These are phyloP conservation scores for Urtica urens DNA, from an alignment of 306 rosid genomes.

Conservation along the genomic window DNA sequence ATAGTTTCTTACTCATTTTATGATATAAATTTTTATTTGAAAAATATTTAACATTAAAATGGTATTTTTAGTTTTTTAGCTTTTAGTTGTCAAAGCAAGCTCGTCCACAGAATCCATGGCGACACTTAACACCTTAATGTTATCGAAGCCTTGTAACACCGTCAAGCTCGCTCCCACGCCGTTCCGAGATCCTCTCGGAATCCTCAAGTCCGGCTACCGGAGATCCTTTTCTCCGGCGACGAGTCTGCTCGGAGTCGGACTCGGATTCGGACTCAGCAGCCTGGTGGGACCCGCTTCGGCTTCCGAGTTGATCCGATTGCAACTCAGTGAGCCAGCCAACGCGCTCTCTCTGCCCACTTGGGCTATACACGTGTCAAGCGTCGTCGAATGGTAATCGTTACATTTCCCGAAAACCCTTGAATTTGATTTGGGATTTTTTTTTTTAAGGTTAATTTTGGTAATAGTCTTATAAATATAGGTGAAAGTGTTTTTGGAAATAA, in stretches of 20 bases:
- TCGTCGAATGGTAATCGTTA: conserved; percentile 50
- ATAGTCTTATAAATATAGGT: too few species aligned
- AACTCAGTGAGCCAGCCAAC: conserved; percentile 65
- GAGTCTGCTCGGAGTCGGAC: conserved; percentile 42
- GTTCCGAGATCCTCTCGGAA: conserved; percentile 10
- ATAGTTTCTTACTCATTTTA: too few species aligned
- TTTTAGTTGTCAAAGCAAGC: too few species aligned
- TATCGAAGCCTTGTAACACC: conserved; percentile 10
- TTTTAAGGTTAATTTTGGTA: not conserved
- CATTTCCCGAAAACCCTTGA: not conserved
- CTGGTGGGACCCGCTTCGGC: conserved; percentile 43
- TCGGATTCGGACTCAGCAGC: conserved; percentile 32
- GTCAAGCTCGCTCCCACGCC: not conserved
- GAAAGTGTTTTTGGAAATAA: too few species aligned
- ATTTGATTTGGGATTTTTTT: not conserved
- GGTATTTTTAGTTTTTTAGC: too few species aligned
- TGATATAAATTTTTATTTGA: too few species aligned
- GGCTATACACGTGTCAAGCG: conserved; percentile 91
- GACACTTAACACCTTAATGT: conserved; percentile 16
- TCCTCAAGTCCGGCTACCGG: not conserved
- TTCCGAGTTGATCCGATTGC: conserved; percentile 29
- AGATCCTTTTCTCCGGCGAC: conserved; percentile 6
- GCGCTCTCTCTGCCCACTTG: conserved; percentile 94
- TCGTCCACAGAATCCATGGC: conserved; percentile 35
- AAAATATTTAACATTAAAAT: too few species aligned